Evolutionary conservation across 2,329 filamentous ascomycete genomes (phyloP), one percentile per base, ranked within the genome.

Genomic region (Alternaria dauci): DNA sequence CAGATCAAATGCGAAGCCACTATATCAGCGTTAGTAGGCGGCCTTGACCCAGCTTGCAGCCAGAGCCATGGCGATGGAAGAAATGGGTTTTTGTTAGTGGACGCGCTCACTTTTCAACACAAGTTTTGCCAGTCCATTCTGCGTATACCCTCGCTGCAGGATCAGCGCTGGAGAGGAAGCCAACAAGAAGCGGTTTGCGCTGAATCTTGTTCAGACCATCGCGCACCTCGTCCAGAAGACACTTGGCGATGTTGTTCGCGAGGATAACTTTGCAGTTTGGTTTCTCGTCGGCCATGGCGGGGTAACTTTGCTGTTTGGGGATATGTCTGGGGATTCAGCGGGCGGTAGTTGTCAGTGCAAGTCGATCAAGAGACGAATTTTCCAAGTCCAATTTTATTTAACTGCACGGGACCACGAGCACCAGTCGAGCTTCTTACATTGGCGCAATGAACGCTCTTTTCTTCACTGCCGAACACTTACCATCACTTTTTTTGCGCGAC

Each of bases 61-160:
- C 32, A 50, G 25, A 38, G 32, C 8, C 46, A 25, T 36, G 26
- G 32, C 32, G 14, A 50, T 38, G 4, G 32, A 18, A 50, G 46
- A 50, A 50, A 1, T 26, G 14, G 26, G 32, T n/a, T 18, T 38
- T 5, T 20, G n/a, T n/a, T 11, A 12, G 8, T 38, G 55, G 18
- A 34, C 47, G 20, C 28, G 52, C 91, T 90, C 85, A 97, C 94
- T 97, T 96, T 79, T 98, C 94, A 79, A 89, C 87, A 80, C 93
- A 97, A 4, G 95, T 97, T 86, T 96, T 97, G 80, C 93, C 92
- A 41, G 94, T 97, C 92, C 93, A 97, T 79, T 97, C 92, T 55
- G 95, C 95, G 78, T 99, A 98, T 83, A 96, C 93, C 71, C 91
- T 85, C 32, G 94, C 94, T 39, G 93, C 92, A 30, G 94, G 93